Evolutionary conservation across 2,329 filamentous ascomycete genomes (phyloP), one percentile per base, ranked within the genome.

Genomic region (Hirsutella thompsonii): DNA sequence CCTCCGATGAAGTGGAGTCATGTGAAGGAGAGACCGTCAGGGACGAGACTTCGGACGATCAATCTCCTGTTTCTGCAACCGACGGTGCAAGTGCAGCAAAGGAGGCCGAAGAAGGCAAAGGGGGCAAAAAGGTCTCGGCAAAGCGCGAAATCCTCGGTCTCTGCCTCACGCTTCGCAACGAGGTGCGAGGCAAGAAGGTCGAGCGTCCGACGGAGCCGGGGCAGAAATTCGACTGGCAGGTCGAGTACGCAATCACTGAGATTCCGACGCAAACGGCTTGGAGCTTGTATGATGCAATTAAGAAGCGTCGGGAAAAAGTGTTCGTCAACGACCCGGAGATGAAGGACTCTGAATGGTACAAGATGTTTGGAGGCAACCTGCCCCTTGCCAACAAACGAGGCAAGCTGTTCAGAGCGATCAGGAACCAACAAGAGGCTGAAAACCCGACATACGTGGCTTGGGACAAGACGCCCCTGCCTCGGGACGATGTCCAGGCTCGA

Each of bases 221-320:
- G 26, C 51, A 13, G 18, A 9, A 5, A 1, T 43, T 58, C 55
- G 43, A 77, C 47, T 95, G 89, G 89, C 58, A 63, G 0, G 66
- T 95, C n/a, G 77, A 92, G 50, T 95, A 94, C 59, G 70, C 79
- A 29, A 62, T 95, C 37, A 70, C 72, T 36, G 82, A 89, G 47
- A 64, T 88, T 2, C 40, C 59, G 0, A 47, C 49, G 3, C 46
- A 56, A 0, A 62, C 66, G 9, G 74, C 72, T 1, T 59, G 57
- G 44, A 58, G 42, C 1, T 57, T 83, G 20, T 87, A 87, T 55
- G 34, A 53, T 1, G 62, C 68, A 39, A 66, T 76, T 43, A 74
- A 77, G 55, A 57, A 51, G 3, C 69, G 82, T 14, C 73, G 85
- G 11, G 62, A 59, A 36, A 64, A 64, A 23, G 59, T 63, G 0